These are phyloP conservation scores for Apiospora kogelbergensis DNA, from an alignment of 2,329 filamentous ascomycete species.

Conservation along the genomic window DNA sequence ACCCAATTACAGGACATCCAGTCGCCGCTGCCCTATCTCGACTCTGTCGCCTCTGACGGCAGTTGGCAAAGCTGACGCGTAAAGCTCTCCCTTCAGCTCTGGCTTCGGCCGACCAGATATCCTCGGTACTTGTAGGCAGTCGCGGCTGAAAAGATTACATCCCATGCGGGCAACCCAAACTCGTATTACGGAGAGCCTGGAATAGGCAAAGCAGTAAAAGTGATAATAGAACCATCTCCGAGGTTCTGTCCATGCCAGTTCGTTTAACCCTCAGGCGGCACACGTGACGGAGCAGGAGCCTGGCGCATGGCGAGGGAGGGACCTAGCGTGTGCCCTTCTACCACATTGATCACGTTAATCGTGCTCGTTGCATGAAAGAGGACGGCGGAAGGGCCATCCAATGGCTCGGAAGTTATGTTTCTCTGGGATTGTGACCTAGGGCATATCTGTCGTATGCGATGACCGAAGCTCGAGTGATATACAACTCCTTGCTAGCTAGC, in stretches of 20 bases:
- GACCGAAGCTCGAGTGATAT: not conserved
- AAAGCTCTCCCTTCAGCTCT: not conserved
- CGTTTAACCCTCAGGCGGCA: too few relatives aligned
- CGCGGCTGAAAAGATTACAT: too few relatives aligned
- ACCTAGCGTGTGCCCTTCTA: not conserved
- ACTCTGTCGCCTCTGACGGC: not conserved
- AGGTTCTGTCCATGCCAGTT: too few relatives aligned
- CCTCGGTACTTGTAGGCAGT: not conserved
- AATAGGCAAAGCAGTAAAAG: too few relatives aligned
- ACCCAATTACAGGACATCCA: not conserved
- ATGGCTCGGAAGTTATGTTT: not conserved
- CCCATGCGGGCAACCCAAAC: too few relatives aligned
- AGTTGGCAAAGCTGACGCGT: not conserved
- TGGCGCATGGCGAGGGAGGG: too few relatives aligned
- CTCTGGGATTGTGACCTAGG: not conserved
- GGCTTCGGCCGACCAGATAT: not conserved
- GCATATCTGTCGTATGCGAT: not conserved
- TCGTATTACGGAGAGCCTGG: too few relatives aligned
- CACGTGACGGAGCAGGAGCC: too few relatives aligned
- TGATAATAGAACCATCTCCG: too few relatives aligned
- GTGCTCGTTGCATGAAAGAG: not conserved
- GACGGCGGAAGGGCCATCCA: not conserved
- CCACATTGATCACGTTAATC: not conserved
- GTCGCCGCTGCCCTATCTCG: not conserved
- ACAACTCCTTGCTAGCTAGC: not conserved